Evolutionary conservation across 176 grass and related monocot species (phyloP).

Genomic region (Aegilops speltoides): DNA sequence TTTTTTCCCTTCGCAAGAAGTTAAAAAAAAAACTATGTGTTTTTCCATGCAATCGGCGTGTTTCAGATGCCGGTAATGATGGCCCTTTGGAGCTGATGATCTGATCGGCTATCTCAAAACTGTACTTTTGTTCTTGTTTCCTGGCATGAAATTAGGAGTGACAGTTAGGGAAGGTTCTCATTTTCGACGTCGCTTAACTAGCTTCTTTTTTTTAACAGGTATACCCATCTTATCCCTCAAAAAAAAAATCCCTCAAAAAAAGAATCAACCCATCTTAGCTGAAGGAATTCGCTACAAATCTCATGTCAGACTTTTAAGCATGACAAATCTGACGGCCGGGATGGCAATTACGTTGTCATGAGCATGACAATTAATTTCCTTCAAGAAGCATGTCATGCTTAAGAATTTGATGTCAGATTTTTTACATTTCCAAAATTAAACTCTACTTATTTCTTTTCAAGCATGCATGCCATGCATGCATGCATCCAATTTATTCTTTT

Average conservation of each 20-base stretch:
- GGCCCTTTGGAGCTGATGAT: background rate
- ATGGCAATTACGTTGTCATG: too few relatives aligned
- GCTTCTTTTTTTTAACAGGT: background rate
- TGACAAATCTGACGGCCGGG: too few relatives aligned
- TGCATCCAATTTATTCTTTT: background rate
- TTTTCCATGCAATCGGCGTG: background rate
- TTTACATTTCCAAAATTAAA: background rate
- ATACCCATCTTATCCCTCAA: too few relatives aligned
- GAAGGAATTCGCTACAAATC: too few relatives aligned
- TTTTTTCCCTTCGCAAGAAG: too few relatives aligned
- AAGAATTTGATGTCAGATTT: too few relatives aligned
- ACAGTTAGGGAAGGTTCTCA: constrained; percentile 15
- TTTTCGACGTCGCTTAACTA: background rate
- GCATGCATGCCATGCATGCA: background rate
- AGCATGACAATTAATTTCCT: too few relatives aligned
- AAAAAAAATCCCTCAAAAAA: too few relatives aligned
- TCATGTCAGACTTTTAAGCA: too few relatives aligned
- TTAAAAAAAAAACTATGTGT: too few relatives aligned
- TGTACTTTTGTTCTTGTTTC: background rate
- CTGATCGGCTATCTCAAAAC: background rate
- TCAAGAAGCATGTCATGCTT: too few relatives aligned
- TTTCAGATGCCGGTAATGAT: background rate
- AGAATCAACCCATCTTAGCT: background rate
- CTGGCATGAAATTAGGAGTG: background rate
- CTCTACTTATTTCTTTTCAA: background rate